Evolutionary conservation across 495 filamentous ascomycete genomes (phyloP).

Genomic region (Neurospora sp.): DNA sequence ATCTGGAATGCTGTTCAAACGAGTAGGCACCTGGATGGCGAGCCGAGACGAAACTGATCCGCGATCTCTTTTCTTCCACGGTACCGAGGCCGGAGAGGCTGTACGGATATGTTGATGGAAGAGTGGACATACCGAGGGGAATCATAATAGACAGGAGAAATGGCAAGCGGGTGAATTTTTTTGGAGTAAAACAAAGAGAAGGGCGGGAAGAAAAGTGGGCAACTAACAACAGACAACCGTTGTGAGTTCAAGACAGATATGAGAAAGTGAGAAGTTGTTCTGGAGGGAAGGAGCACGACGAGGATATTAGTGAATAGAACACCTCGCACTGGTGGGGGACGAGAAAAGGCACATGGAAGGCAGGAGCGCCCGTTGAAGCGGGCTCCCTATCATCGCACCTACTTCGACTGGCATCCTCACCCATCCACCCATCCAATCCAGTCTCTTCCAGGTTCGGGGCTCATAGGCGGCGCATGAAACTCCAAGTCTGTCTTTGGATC

Average conservation of each 20-base stretch:
- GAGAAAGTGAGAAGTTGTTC: no score
- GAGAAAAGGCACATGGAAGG: background rate
- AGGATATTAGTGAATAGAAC: no score
- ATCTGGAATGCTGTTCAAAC: background rate
- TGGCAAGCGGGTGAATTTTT: no score
- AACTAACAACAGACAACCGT: background rate
- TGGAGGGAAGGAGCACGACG: no score
- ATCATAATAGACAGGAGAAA: no score
- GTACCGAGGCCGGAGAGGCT: background rate
- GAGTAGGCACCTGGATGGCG: background rate
- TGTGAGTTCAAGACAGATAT: background rate
- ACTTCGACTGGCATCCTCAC: background rate
- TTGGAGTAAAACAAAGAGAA: no score
- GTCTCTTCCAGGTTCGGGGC: background rate
- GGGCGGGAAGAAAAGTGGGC: no score
- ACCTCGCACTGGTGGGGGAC: background rate
- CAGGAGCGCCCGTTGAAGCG: background rate
- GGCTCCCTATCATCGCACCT: background rate
- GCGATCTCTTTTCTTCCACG: background rate
- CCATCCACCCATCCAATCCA: background rate
- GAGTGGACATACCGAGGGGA: no score
- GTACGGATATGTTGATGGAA: background rate
- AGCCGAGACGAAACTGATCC: background rate
- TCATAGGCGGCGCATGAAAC: background rate
- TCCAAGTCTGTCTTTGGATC: background rate